These are phyloP conservation scores for Plantago lanceolata DNA, from an alignment of 305 asterid species.

Conservation along the genomic window DNA sequence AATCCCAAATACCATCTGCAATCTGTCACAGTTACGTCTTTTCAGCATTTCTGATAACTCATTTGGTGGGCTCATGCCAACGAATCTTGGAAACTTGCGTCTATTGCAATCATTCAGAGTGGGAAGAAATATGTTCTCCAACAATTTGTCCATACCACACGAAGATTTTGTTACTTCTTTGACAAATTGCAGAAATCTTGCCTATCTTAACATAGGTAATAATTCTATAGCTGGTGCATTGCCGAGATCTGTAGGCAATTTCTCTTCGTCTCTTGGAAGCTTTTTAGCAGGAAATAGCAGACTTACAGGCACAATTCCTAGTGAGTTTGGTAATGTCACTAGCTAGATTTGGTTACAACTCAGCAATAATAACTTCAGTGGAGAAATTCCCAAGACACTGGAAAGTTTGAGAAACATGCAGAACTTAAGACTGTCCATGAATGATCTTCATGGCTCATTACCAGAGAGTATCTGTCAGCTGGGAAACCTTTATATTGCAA, in stretches of 20 bases:
- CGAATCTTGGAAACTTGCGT: conserved; percentile 18
- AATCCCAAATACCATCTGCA: conserved; percentile 1
- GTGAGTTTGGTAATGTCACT: conserved; percentile 25
- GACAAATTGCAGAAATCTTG: conserved; percentile 10
- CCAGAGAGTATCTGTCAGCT: conserved; percentile 5
- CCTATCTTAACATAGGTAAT: fast-evolving
- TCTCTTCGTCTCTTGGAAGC: conserved; percentile 12
- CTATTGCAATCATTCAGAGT: background rate
- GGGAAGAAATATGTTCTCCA: background rate
- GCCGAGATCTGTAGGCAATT: conserved; percentile 25
- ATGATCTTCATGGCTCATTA: conserved; percentile 21
- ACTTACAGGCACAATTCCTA: conserved; percentile 18
- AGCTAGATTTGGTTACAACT: background rate
- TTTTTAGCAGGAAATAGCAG: background rate
- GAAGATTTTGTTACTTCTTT: conserved; percentile 21
- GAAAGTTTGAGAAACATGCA: conserved; percentile 19
- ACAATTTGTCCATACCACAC: conserved; percentile 11
- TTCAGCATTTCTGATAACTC: conserved; percentile 12
- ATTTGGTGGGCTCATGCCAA: conserved; percentile 20
- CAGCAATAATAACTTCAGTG: conserved; percentile 8
- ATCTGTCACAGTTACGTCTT: background rate
- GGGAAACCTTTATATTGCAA: background rate
- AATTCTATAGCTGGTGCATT: conserved; percentile 21
- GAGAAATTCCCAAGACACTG: conserved; percentile 22
- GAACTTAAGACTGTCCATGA: background rate